These are phyloP conservation scores for Ustilaginoidea virens DNA, from an alignment of 2,329 filamentous ascomycete genomes.

Conservation along the genomic window DNA sequence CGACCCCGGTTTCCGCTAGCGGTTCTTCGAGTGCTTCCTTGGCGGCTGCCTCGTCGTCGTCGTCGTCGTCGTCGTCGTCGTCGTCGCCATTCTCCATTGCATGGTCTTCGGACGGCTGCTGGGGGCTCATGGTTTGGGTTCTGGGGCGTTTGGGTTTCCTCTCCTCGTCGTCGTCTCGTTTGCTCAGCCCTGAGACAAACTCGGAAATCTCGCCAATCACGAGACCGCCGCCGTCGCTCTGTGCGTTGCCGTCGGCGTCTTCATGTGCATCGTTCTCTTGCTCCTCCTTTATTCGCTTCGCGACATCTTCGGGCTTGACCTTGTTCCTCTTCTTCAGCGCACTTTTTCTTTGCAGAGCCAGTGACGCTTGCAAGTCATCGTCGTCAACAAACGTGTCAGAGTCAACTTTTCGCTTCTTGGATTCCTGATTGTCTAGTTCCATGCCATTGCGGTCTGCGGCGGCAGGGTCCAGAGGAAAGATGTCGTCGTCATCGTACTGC, in stretches of 20 bases:
- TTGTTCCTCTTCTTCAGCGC: constrained; percentile 89
- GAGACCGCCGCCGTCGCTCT: constrained; percentile 38
- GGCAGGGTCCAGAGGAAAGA: constrained; percentile 29
- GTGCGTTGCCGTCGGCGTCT: constrained; percentile 5
- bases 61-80: constrained; percentile 6
- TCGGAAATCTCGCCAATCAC: constrained; percentile 94
- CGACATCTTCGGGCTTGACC: constrained; percentile 72
- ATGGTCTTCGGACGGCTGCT: constrained; percentile 11
- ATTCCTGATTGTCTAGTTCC: constrained; percentile 55
- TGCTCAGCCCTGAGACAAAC: constrained; percentile 76
- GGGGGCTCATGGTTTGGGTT: constrained; percentile 11
- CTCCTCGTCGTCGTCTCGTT: constrained; percentile 40
- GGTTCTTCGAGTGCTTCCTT: constrained; percentile 9
- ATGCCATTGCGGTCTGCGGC: constrained; percentile 38
- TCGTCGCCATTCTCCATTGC: constrained; percentile 15
- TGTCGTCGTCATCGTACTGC: constrained; percentile 45
- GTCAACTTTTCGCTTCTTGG: constrained; percentile 48
- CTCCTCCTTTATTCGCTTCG: constrained; percentile 58
- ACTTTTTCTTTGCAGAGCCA: constrained; percentile 67
- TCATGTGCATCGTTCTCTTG: constrained; percentile 28
- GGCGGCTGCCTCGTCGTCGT: constrained; percentile 8
- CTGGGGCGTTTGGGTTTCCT: constrained; percentile 31
- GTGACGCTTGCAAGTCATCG: constrained; percentile 75
- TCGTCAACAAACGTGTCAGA: constrained; percentile 70
- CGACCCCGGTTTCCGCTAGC: constrained; percentile 4